Base-by-base conservation (phyloP, 2,329 filamentous ascomycete species). In the Fusarium liriodendri region DNA sequence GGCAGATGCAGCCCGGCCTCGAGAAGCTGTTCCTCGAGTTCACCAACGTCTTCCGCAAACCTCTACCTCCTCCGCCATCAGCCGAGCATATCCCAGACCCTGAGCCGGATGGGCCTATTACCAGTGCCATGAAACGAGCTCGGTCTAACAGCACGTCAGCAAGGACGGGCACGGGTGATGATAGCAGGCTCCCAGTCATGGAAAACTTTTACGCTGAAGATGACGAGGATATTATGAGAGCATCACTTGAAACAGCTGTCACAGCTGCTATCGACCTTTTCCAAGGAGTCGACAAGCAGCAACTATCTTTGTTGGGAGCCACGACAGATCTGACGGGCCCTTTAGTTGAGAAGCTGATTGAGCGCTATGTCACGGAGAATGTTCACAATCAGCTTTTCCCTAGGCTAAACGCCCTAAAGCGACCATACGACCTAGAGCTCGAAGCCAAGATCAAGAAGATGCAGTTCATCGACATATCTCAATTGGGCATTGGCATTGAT, bases 211-310 rank as follows among this genome's bases (percentile, higher is more conserved):
- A 93, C 79, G 91, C 94, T 57, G 94, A 97, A 76, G 95, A 98
- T 68, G 95, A 98, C 75, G 97, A 98, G 81, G 93, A 97, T 75
- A 88, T 95, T 33, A 96, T 99, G 92, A 89, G 96, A 65, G 92
- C 92, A 25, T 95, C 95, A 18, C 85, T 98, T 16, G 97, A 99
- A 83, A 97, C 94, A 2, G 95, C 96, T 2, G 94, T 99, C 13
- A 98, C 95, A 11, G 90, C 94, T 11, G 97, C 95, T 0, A 98
- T 99, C 75, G 97, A 99, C 79, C 88, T 98, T 1, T 99, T 99
- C 76, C 96, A 98, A 78, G 92, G 92, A 69, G 96, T 99, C 7
- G 97, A 99, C 81, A 98, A 98, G 81, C 94, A 97, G 78, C 97
- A 98, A 78, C 86, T 99, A 32, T 98, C 96, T 4, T 88, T 97